Evolutionary conservation across 176 grass and related monocot species (phyloP).

Genomic region (Oryza longistaminata): DNA sequence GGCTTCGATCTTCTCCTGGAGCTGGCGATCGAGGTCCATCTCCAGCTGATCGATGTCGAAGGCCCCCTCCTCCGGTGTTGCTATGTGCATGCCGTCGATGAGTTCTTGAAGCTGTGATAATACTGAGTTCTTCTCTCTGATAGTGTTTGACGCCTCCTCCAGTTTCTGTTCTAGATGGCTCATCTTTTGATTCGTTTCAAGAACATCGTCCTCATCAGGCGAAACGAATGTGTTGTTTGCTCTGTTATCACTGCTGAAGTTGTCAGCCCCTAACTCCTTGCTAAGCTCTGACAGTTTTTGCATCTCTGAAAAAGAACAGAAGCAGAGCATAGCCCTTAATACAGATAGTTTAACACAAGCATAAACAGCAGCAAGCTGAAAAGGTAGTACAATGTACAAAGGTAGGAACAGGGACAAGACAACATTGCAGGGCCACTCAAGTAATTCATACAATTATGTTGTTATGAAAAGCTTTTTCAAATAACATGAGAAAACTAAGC

Average conservation of each 20-base stretch:
- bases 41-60: slow-evolving; percentile 44
- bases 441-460: slow-evolving; percentile 2
- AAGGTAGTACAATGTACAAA: background rate
- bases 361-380: slow-evolving; percentile 7
- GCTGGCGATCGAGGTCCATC: slow-evolving; percentile 52
- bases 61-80: background rate
- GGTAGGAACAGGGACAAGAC: background rate
- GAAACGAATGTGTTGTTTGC: slow-evolving; percentile 31
- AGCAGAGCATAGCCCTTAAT: slow-evolving; percentile 3
- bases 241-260: slow-evolving; percentile 38
- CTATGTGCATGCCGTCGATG: background rate
- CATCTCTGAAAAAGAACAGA: slow-evolving; percentile 48
- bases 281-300: slow-evolving; percentile 49
- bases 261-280: slow-evolving; percentile 33
- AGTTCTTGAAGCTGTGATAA: slow-evolving; percentile 50
- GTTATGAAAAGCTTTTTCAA: background rate
- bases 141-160: slow-evolving; percentile 48
- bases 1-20: slow-evolving; percentile 58
- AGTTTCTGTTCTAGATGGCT: slow-evolving; percentile 53
- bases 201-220: slow-evolving; percentile 2
- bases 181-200: slow-evolving; percentile 49
- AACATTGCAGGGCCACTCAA: background rate
- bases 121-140: slow-evolving; percentile 52
- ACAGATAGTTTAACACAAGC: background rate
- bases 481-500: background rate